Percentiles rank a stretch among this genome's conserved stretches.
Evolutionary conservation across 139 green algal genomes (phyloP).

Genomic region (Auxenochlorella pyrenoidosa): DNA sequence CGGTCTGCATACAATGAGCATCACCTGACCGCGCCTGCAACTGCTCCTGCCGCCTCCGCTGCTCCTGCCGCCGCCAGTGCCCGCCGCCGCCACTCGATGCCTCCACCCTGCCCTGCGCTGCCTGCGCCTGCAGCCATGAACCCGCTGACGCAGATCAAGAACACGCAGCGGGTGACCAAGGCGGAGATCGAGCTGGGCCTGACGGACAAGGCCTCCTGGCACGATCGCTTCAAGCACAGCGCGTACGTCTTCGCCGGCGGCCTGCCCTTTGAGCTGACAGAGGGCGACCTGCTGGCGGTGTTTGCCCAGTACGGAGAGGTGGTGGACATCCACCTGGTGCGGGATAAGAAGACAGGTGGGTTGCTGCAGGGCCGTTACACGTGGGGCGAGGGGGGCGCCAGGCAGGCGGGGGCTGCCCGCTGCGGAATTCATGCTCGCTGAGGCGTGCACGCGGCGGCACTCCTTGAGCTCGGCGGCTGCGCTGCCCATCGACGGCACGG

Average conservation of each 20-base stretch:
- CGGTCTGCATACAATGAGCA: no score
- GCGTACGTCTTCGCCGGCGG: constrained; percentile 33
- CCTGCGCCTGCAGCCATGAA: constrained; percentile 41
- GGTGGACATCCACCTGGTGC: constrained; percentile 93
- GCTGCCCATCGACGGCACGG: no score
- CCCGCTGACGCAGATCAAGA: constrained; percentile 95
- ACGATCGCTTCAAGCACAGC: constrained; percentile 88
- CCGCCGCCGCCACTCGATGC: no score
- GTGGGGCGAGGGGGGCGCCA: no score
- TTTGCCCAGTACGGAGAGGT: constrained; percentile 98
- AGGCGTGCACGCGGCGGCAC: no score
- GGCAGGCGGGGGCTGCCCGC: no score
- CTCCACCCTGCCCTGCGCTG: no score
- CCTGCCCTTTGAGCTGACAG: constrained; percentile 92
- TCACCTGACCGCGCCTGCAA: no score
- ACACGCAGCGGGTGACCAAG: constrained; percentile 86
- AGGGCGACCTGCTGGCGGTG: constrained; percentile 96
- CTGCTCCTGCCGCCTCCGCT: no score
- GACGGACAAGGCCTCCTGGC: constrained; percentile 90
- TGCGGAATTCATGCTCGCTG: no score
- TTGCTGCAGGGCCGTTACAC: neutral
- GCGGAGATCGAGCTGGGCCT: constrained; percentile 82
- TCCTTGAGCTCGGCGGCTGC: no score
- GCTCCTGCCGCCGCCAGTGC: no score
- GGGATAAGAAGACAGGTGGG: constrained; percentile 50